Evolutionary conservation across 208 protist species (phyloP), one percentile per base, ranked within the genome.

Genomic region (Naegleria lovaniensis): DNA sequence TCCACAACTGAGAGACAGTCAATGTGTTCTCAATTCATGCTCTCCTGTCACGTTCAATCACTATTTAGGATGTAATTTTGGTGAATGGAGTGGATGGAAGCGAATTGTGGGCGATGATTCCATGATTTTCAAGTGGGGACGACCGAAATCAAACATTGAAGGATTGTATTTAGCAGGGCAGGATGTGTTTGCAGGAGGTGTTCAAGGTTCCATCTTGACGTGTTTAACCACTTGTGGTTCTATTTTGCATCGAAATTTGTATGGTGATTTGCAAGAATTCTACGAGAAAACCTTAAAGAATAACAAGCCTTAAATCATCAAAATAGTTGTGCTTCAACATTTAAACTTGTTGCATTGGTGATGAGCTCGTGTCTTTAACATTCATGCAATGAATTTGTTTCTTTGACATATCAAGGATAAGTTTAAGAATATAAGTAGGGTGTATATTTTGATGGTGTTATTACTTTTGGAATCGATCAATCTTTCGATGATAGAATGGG

Each of bases 401-500:
- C n/a, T n/a, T n/a, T n/a, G n/a, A n/a, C n/a, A n/a, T n/a, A n/a
- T n/a, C n/a, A n/a, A n/a, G n/a, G n/a, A n/a, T n/a, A n/a, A n/a
- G n/a, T n/a, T n/a, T n/a, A n/a, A n/a, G n/a, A n/a, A n/a, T n/a
- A n/a, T n/a, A n/a, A n/a, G n/a, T n/a, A n/a, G n/a, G n/a, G n/a
- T n/a, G n/a, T n/a, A n/a, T n/a, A n/a, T n/a, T n/a, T n/a, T n/a
- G n/a, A n/a, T n/a, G n/a, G 43, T 48, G 43, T 67, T 67, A 22
- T 67, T 67, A 67, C 22, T 67, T 67, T 67, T 67, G 55, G 55
- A 67, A 67, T 29, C 55, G 2, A 67, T 79, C 67, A 79, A 29
- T 79, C 29, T 79, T 79, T 36, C 67, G 13, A 33, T 79, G 67
- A 79, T 79, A 79, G 67, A 79, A 67, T 41, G 85, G 85, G 59